Base-by-base conservation (phyloP, 768 basidiomycete genomes). In the Gloeophyllum trabeum region DNA sequence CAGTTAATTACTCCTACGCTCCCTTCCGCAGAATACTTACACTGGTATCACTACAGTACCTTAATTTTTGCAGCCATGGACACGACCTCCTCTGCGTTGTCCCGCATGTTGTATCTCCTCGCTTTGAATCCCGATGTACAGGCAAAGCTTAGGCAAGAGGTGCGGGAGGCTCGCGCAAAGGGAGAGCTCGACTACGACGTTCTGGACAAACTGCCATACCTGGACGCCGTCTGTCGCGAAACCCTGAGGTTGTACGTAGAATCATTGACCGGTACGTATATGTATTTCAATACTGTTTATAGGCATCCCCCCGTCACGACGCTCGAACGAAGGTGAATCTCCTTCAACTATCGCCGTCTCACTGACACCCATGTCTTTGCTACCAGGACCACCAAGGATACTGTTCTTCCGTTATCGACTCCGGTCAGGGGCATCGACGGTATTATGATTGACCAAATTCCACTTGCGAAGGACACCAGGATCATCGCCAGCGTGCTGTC, bases 191-290 rank as follows among this genome's bases (percentile, higher is more conserved):
- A 51, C 4, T 60, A 60, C 39, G 64, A 67, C 44, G 56, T 52
- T 6, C 50, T 70, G 4, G 56, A 55, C 36, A 42, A 54, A 3
- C 51, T 70, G 16, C 58, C 64, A 0, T 63, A 64, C 48, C 56
- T 69, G 21, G 66, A 68, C 35, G 54, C 54, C 7, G 52, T 63
- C 26, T 57, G 58, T 42, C 52, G 57, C 18, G 63, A 63, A 47
- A 59, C 55, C 1, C 48, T 64, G 10, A 51, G 62, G 1, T 25
- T 57, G 50, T 55, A 34, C 35, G 54, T 53, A 10, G 12, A 5
- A 3, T 10, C 7, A 36, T 13, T 25, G 20, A 5, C 20, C 6
- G 23, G 13, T 24, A 14, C 22, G 18, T 10, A 4, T 21, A 39
- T 36, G 10, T 43, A 1, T 16, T 7, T 32, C n/a, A n/a, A n/a